A percentile compares a stretch with the other conserved stretches of the same genome.
These are phyloP conservation scores for Chondrostereum purpureum DNA, from an alignment of 1,284 basidiomycete genomes.

Conservation along the genomic window DNA sequence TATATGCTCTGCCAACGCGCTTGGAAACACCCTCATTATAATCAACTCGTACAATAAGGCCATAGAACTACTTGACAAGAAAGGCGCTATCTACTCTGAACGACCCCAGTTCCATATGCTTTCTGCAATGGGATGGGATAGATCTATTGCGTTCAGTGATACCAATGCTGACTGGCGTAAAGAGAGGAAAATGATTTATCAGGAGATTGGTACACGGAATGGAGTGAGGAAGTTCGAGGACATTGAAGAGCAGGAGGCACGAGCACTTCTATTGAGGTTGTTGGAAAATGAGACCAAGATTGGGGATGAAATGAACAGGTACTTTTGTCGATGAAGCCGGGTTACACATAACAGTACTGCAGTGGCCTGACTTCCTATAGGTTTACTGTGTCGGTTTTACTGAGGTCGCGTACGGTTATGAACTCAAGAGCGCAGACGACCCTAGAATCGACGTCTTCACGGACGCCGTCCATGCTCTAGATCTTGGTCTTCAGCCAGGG, in stretches of 20 bases:
- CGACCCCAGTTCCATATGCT: conserved; percentile 18
- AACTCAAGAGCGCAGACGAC: conserved; percentile 19
- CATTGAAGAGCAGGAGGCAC: neutral
- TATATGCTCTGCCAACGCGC: conserved; percentile 13
- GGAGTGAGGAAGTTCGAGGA: conserved; percentile 8
- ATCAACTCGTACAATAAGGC: conserved; percentile 19
- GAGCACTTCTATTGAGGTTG: neutral
- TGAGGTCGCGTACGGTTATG: conserved; percentile 13
- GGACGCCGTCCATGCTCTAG: neutral
- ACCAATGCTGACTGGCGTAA: conserved; percentile 26
- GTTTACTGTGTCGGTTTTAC: conserved; percentile 8
- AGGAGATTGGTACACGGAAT: conserved; percentile 13
- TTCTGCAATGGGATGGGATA: conserved; percentile 18
- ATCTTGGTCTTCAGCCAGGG: neutral
- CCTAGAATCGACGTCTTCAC: conserved; percentile 19
- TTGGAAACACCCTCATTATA: conserved; percentile 20
- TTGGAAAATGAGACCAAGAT: neutral
- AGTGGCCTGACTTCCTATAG: neutral
- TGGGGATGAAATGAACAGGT: neutral
- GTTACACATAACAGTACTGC: neutral
- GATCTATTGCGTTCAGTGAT: conserved; percentile 17
- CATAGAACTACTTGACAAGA: conserved; percentile 21
- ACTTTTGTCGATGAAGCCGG: neutral
- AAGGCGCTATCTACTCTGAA: conserved; percentile 21
- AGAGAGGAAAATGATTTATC: conserved; percentile 12